Evolutionary conservation across 352 stramenopile species (phyloP), one percentile per base, ranked within the genome.

Genomic region (Globisporangium cylindrosporum): DNA sequence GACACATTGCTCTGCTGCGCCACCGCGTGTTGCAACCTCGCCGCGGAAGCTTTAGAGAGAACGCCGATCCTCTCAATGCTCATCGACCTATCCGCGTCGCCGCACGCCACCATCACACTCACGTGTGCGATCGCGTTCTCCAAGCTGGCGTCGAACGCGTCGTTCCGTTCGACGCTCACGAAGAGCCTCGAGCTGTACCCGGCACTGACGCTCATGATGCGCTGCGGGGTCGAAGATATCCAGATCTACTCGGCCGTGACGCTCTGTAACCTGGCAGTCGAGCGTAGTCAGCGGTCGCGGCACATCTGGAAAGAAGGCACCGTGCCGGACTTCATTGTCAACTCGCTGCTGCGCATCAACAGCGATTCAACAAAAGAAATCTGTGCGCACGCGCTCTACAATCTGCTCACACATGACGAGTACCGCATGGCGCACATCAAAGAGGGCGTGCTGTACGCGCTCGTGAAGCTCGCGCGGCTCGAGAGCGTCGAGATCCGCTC

Each of bases 161-260:
- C 72, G 4, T 86, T 85, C 20, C 76, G 88, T 0, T 70, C 74
- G 0, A 59, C 77, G n/a, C 80, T 95, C 29, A 84, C 88, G 7
- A 90, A 89, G 53, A 90, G 77, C 48, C 60, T 77, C 9, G 86
- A 95, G 51, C 38, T 95, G 59, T 93, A 92, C 64, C 87, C 85
- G 0, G 85, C 87, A 10, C 73, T 95, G 20, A 93, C 82, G 12
- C 72, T 92, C 32, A 95, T 97, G 88, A 97, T 97, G 90, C 87
- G 90, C 10, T 94, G 86, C 55, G 88, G 87, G 8, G 85, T 93
- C 43, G 87, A 94, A 43, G 83, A 95, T 51, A 94, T 95, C 29
- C 90, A 97, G 69, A 93, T 95, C 67, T 93, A 95, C 77, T 94
- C 84, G n/a, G 90, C 88, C 22, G 86, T 92, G 20, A 84, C 87